A percentile compares a stretch with the other conserved stretches of the same genome.
These are phyloP conservation scores for Naganishia onofrii DNA, from an alignment of 768 basidiomycete species.

Conservation along the genomic window DNA sequence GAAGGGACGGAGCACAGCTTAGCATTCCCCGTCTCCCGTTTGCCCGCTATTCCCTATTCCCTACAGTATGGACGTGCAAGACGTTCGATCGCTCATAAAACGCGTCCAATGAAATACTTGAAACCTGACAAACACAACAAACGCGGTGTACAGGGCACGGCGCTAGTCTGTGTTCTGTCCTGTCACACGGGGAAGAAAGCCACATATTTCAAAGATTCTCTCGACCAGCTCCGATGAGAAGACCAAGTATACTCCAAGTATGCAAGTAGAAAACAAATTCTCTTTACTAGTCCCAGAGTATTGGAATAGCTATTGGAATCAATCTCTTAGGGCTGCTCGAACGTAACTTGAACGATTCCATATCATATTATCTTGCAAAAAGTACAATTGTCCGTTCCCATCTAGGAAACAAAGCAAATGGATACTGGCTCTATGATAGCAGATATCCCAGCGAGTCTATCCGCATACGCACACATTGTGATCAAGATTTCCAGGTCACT, in stretches of 20 bases:
- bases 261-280: too few relatives aligned
- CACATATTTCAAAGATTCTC: too few relatives aligned
- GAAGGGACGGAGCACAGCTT: background rate
- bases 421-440: background rate
- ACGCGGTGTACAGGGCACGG: background rate
- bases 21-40: too few relatives aligned
- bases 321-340: too few relatives aligned
- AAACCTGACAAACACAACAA: background rate
- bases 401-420: slow-evolving; percentile 1
- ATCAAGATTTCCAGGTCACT: too few relatives aligned
- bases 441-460: too few relatives aligned
- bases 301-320: too few relatives aligned
- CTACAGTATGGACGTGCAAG: slow-evolving; percentile 18
- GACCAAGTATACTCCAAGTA: too few relatives aligned
- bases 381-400: slow-evolving; percentile 1
- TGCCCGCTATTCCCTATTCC: background rate
- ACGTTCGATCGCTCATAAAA: background rate
- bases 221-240: too few relatives aligned
- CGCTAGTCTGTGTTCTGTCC: background rate
- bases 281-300: too few relatives aligned
- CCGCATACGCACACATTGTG: too few relatives aligned
- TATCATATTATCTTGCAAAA: background rate
- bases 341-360: background rate
- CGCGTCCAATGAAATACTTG: background rate
- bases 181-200: slow-evolving; percentile 6